A percentile compares a stretch with the other conserved stretches of the same genome.
phyloP scores from a whole-genome alignment of 768 basidiomycete species.

The Lactarius hengduanensis region DNA sequence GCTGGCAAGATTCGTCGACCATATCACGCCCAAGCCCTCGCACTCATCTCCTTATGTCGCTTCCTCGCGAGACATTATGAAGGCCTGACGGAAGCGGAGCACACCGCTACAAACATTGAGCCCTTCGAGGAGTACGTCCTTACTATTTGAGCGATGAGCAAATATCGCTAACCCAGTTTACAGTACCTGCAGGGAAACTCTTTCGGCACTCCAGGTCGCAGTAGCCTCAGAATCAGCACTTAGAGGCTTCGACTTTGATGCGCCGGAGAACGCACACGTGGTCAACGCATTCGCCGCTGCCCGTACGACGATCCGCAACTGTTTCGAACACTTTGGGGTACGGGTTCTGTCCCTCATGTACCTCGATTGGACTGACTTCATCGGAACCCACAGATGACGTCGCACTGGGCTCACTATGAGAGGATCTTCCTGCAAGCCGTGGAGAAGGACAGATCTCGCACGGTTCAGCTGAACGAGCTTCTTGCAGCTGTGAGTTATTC shows the following conservation, averaged over 20 bases:
- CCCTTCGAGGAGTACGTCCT: conserved; percentile 22
- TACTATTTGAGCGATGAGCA: background rate
- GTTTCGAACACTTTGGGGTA: conserved; percentile 23
- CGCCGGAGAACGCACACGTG: conserved; percentile 17
- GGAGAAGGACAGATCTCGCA: conserved; percentile 24
- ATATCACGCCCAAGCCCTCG: conserved; percentile 22
- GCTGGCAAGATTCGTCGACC: conserved; percentile 22
- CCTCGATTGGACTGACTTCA: background rate
- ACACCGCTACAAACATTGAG: conserved; percentile 21
- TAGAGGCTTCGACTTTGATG: conserved; percentile 10
- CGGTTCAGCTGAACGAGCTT: conserved; percentile 13
- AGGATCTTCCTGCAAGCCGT: conserved; percentile 20
- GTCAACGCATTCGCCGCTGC: background rate
- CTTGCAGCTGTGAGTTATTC: conserved; percentile 18
- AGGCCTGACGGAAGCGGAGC: conserved; percentile 12
- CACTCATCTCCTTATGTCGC: conserved; percentile 24
- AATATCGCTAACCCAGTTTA: background rate
- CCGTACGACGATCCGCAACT: conserved; percentile 18
- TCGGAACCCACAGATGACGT: conserved; percentile 4
- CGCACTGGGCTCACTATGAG: conserved; percentile 21
- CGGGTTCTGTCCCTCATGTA: background rate
- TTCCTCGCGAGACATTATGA: conserved; percentile 25
- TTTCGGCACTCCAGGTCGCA: conserved; percentile 15
- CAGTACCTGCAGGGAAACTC: conserved; percentile 18
- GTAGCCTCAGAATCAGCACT: conserved; percentile 7